A percentile compares a stretch with the other conserved stretches of the same genome.
phyloP scores from a whole-genome alignment of 495 filamentous ascomycete genomes.

The Cairneyella variabilis region DNA sequence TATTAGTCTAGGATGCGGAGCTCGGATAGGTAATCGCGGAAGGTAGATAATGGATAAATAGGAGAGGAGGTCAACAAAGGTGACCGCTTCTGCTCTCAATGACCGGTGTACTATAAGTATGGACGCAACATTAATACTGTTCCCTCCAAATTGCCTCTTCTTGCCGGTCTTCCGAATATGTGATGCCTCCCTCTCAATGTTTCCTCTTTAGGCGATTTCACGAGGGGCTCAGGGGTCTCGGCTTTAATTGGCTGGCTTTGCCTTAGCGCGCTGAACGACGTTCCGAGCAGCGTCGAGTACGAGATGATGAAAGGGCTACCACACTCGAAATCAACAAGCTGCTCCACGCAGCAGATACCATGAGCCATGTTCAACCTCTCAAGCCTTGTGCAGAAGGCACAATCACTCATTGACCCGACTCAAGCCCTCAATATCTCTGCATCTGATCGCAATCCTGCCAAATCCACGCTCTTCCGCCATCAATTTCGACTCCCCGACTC shows the following conservation, averaged over 20 bases:
- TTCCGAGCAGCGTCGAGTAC: not conserved
- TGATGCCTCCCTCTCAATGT: too few relatives aligned
- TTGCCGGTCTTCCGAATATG: too few relatives aligned
- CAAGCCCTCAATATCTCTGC: conserved; percentile 63
- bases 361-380: conserved; percentile 72
- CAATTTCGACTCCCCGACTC: conserved; percentile 94
- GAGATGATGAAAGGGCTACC: not conserved
- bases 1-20: too few relatives aligned
- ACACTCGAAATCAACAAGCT: not conserved
- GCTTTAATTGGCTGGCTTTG: not conserved
- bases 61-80: too few relatives aligned
- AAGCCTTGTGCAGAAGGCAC: conserved; percentile 89
- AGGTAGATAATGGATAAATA: too few relatives aligned
- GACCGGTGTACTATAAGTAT: too few relatives aligned
- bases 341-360: conserved; percentile 23
- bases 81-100: too few relatives aligned
- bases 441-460: conserved; percentile 76
- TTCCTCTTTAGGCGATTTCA: too few relatives aligned
- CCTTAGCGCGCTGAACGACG: not conserved
- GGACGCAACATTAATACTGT: too few relatives aligned
- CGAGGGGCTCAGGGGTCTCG: not conserved
- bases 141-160: too few relatives aligned
- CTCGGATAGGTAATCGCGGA: too few relatives aligned
- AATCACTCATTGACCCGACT: conserved; percentile 85
- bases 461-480: conserved; percentile 87